A percentile compares a stretch with the other conserved stretches of the same genome.
These are phyloP conservation scores for Pelargonium australe DNA, from an alignment of 441 rosid species.

Conservation along the genomic window DNA sequence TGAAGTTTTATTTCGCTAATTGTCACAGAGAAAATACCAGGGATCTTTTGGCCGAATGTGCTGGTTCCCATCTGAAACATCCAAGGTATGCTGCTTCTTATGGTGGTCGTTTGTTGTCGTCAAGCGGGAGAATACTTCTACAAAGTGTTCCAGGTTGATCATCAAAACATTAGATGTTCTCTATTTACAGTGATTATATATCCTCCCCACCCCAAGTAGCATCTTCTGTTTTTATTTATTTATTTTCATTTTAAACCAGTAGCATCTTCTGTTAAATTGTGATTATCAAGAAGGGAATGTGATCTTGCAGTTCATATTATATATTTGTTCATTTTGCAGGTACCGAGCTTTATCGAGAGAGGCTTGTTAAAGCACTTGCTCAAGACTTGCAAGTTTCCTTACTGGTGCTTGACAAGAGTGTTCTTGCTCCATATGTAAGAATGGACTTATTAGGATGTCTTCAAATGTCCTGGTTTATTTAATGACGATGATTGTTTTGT, in stretches of 20 bases:
- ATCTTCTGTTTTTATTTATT: background rate
- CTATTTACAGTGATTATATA: slow-evolving; percentile 3
- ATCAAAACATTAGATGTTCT: slow-evolving; percentile 3
- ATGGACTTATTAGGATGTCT: slow-evolving; percentile 19
- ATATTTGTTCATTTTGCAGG: slow-evolving; percentile 39
- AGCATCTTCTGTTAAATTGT: background rate
- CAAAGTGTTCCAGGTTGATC: slow-evolving; percentile 82
- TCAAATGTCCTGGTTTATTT: slow-evolving; percentile 5
- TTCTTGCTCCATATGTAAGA: slow-evolving; percentile 94
- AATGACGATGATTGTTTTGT: slow-evolving; percentile 21
- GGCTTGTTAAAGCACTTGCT: slow-evolving; percentile 90
- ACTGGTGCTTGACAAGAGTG: slow-evolving; percentile 80
- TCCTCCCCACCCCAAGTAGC: no score
- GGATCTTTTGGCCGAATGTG: slow-evolving; percentile 76
- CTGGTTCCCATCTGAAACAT: slow-evolving; percentile 72
- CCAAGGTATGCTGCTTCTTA: slow-evolving; percentile 38
- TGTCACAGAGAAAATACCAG: slow-evolving; percentile 58
- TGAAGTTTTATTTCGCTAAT: slow-evolving; percentile 16
- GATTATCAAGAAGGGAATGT: slow-evolving; percentile 3
- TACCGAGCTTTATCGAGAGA: slow-evolving; percentile 89
- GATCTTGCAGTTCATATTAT: slow-evolving; percentile 17
- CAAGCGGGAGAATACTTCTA: slow-evolving; percentile 85
- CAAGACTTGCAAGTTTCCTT: slow-evolving; percentile 73
- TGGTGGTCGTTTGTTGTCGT: slow-evolving; percentile 73
- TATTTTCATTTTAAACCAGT: no score